Percentiles rank a stretch among this genome's conserved stretches.
Conservation (phyloP, 108 stramenopile species). For the Thalassiosira profunda region DNA sequence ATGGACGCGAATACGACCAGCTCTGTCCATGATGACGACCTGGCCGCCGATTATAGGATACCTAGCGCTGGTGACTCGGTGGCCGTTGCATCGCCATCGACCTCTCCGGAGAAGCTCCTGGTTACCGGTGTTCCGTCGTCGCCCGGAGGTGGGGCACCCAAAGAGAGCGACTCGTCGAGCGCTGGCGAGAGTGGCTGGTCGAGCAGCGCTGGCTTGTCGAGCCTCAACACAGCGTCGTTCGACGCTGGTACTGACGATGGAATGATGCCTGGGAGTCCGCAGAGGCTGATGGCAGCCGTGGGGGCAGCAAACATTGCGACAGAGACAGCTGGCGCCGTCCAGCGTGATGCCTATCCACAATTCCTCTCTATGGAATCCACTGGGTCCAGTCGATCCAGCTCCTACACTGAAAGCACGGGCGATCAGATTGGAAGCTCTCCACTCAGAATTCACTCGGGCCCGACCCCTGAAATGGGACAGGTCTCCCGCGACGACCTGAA, state of each 20-base stretch:
- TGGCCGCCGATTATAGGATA: too few species aligned
- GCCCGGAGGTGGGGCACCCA: not conserved
- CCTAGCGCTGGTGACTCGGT: too few species aligned
- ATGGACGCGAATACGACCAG: too few species aligned
- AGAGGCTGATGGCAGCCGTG: slow-evolving; percentile 11
- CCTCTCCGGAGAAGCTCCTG: too few species aligned
- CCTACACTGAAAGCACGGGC: slow-evolving; percentile 3
- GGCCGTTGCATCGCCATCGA: too few species aligned
- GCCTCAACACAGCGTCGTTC: slow-evolving; percentile 27
- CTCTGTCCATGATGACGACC: too few species aligned
- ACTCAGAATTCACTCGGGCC: slow-evolving; percentile 4
- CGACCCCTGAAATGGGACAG: not conserved
- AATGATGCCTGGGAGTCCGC: slow-evolving; percentile 3
- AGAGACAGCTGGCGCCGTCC: not conserved
- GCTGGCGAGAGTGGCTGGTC: slow-evolving; percentile 49
- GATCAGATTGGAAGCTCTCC: not conserved
- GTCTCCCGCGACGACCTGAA: slow-evolving; percentile 70
- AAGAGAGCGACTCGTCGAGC: slow-evolving; percentile 18
- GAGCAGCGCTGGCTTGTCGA: slow-evolving; percentile 28
- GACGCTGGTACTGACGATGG: slow-evolving; percentile 27
- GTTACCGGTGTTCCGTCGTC: slow-evolving; percentile 16
- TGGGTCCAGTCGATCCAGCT: too few species aligned
- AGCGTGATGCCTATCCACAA: slow-evolving; percentile 1
- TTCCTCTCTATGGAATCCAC: not conserved
- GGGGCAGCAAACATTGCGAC: slow-evolving; percentile 17